Evolutionary conservation across 805 yeast genomes (phyloP).

Genomic region (Ogataea angusta): DNA sequence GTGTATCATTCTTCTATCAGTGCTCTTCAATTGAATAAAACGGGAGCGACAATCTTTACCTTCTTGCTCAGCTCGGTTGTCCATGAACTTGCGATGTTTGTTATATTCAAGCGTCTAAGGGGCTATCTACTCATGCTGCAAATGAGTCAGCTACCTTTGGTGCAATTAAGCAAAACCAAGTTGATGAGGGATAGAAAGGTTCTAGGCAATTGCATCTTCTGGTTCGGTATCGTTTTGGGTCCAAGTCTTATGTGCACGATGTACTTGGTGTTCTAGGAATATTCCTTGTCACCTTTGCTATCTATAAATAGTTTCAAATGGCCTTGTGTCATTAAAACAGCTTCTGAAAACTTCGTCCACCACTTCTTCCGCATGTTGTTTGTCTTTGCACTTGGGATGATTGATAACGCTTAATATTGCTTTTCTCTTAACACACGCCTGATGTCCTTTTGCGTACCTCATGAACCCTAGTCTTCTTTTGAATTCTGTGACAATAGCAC

Average conservation of each 20-base stretch:
- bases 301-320: slow-evolving; percentile 87
- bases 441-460: slow-evolving; percentile 66
- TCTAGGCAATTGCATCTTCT: slow-evolving; percentile 78
- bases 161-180: slow-evolving; percentile 57
- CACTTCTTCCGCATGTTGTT: slow-evolving; percentile 69
- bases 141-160: slow-evolving; percentile 83
- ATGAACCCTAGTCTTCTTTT: slow-evolving; percentile 33
- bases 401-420: slow-evolving; percentile 82
- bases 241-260: slow-evolving; percentile 85
- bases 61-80: slow-evolving; percentile 76
- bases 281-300: slow-evolving; percentile 26
- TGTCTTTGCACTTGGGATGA: slow-evolving; percentile 76
- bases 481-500: slow-evolving; percentile 85
- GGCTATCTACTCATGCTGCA: slow-evolving; percentile 80
- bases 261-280: slow-evolving; percentile 64
- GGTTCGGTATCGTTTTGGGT: slow-evolving; percentile 89
- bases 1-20: slow-evolving; percentile 90
- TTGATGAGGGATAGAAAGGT: slow-evolving; percentile 53
- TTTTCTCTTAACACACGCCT: slow-evolving; percentile 83
- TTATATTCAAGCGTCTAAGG: slow-evolving; percentile 72
- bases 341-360: slow-evolving; percentile 90
- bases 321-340: slow-evolving; percentile 93
- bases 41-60: slow-evolving; percentile 71
- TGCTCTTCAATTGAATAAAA: slow-evolving; percentile 61
- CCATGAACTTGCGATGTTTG: slow-evolving; percentile 92